A percentile compares a stretch with the other conserved stretches of the same genome.
Conservation (phyloP, 345 rosid species). For the Eucalyptus viminalis region DNA sequence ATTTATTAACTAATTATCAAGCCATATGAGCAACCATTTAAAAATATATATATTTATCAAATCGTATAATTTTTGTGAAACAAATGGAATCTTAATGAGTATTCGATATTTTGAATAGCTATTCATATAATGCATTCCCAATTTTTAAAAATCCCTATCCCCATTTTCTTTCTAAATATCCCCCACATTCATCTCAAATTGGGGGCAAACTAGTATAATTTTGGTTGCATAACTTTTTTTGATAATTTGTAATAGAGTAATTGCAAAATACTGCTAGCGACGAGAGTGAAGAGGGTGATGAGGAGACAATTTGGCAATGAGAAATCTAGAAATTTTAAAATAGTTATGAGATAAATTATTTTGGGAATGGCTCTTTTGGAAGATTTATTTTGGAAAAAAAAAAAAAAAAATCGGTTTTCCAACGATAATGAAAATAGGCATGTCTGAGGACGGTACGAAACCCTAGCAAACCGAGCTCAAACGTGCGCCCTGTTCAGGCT, state of each 20-base stretch:
- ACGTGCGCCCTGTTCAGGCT: neutral
- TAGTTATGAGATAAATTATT: neutral
- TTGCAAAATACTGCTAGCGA: neutral
- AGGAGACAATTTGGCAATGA: neutral
- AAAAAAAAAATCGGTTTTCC: neutral
- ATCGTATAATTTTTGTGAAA: fast-evolving
- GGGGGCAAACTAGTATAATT: neutral
- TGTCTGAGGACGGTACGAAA: neutral
- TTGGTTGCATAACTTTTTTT: neutral
- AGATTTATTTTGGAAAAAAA: neutral
- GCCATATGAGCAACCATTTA: fast-evolving
- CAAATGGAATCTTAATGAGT: neutral
- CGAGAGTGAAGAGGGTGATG: neutral
- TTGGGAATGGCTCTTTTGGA: neutral
- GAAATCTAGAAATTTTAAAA: neutral
- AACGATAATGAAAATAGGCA: neutral
- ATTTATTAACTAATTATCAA: fast-evolving
- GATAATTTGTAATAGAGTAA: neutral
- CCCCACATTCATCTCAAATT: neutral
- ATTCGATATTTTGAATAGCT: neutral
- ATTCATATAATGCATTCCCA: neutral
- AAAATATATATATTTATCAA: neutral
- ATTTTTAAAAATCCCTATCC: neutral
- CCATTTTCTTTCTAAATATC: neutral
- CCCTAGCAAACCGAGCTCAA: neutral